These are phyloP conservation scores for Umbellularia californica DNA, from an alignment of 164 flowering plant genomes.

Conservation along the genomic window DNA sequence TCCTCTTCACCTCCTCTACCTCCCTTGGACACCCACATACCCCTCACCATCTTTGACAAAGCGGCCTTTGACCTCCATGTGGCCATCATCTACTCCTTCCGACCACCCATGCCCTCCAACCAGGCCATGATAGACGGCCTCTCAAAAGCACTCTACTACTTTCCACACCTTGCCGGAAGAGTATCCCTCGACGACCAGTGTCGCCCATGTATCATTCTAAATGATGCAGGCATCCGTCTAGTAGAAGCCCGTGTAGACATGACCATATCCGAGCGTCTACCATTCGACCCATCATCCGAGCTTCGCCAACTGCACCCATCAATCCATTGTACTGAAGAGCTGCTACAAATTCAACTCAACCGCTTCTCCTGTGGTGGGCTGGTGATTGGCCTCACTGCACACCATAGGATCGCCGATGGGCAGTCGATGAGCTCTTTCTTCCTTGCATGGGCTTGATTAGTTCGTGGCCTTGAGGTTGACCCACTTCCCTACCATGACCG, in stretches of 20 bases:
- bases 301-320: constrained; percentile 7
- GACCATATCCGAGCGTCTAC: neutral
- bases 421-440: constrained; percentile 5
- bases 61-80: constrained; percentile 11
- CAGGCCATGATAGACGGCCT: constrained; percentile 11
- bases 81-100: constrained; percentile 2
- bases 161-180: constrained; percentile 13
- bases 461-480: constrained; percentile 2
- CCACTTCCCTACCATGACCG: constrained; percentile 14
- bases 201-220: constrained; percentile 6
- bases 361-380: constrained; percentile 9
- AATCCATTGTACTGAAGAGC: constrained; percentile 7
- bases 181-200: constrained; percentile 2
- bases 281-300: neutral
- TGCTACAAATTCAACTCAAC: constrained; percentile 13
- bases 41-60: constrained; percentile 16
- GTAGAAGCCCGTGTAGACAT: constrained; percentile 5
- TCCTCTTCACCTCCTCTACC: neutral
- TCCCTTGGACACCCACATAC: neutral
- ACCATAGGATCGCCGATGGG: constrained; percentile 9
- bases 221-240: constrained; percentile 12
- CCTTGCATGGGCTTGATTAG: constrained; percentile 8
- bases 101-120: constrained; percentile 11
- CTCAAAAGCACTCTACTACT: constrained; percentile 4
- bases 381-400: constrained; percentile 4